Evolutionary conservation across 1,284 basidiomycete genomes (phyloP), one percentile per base, ranked within the genome.

Genomic region (Apiotrichum gracile): DNA sequence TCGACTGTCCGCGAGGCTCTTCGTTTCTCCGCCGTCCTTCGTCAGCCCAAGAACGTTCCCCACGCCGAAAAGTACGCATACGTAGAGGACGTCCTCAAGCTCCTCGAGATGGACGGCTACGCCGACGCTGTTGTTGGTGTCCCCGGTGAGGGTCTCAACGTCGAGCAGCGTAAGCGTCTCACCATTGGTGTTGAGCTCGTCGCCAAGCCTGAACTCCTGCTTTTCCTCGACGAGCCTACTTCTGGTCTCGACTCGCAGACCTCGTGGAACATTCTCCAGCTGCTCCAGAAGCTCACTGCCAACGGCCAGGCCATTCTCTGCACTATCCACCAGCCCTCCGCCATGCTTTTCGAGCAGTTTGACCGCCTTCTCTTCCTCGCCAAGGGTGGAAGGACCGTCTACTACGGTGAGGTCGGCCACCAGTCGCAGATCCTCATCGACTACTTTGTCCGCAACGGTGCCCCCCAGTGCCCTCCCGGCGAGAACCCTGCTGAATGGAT

Each of bases 1-100:
- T 77, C 79, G n/a, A 87, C 73, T 27, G 90, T 94, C 8, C 81
- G 88, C 26, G 91, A 96, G 66, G 87, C 91, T 0, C 76, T 96
- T 0, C 75, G 82, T 22, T 91, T 93, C 76, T 88, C 86, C 10
- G 91, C 91, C 0, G 78, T 84, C 58, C 77, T 94, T 7, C 83
- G 91, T 25, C 91, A 93, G 66, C 86, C 88, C 3, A 74, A 78
- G 8, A 77, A 78, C 9, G 82, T 90, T 4, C 77, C 87, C 0
- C 54, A 54, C 21, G 34, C 21, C 14, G 49, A 52, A 25, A 54
- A 54, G 60, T 46, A 55, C 49, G 51, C 82, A 84, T 1, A 90
- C 86, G 0, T 63, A 42, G 61, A 61, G 39, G 46, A 55, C 33
- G 54, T 65, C 24, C 58, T 65, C 47, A 52, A 57, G 38, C 47